Evolutionary conservation across 345 rosid genomes (phyloP).

Genomic region (Citropsis articulata): DNA sequence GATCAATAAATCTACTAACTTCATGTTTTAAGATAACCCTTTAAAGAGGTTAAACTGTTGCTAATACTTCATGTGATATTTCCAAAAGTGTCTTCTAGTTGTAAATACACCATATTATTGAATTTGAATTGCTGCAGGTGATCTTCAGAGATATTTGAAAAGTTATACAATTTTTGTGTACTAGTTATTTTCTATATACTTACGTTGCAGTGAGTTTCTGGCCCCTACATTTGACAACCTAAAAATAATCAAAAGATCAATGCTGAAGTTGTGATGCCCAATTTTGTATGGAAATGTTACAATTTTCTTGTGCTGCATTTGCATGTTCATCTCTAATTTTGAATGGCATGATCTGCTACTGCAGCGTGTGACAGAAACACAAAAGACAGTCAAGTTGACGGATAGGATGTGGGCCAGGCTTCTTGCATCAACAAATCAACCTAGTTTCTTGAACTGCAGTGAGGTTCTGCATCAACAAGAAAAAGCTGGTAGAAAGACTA

Average conservation of each 20-base stretch:
- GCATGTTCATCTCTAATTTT: constrained; percentile 5
- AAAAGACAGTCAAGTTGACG: constrained; percentile 74
- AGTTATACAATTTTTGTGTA: neutral
- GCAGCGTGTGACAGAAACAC: constrained; percentile 78
- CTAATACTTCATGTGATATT: neutral
- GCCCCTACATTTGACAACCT: neutral
- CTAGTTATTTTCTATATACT: neutral
- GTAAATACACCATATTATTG: neutral
- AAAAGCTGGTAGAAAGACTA: constrained; percentile 26
- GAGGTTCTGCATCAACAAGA: constrained; percentile 23
- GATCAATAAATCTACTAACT: neutral
- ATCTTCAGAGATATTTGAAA: neutral
- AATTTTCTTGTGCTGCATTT: neutral
- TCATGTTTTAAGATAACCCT: neutral
- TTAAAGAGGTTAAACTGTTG: neutral
- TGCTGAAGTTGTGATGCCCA: neutral
- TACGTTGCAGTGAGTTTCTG: neutral
- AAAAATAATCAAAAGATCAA: neutral
- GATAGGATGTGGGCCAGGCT: constrained; percentile 99
- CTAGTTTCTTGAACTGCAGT: constrained; percentile 62
- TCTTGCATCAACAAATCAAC: constrained; percentile 92
- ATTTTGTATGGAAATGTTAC: neutral
- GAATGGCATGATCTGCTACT: constrained; percentile 14
- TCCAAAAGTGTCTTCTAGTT: no score
- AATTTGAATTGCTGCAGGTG: neutral